Base-by-base conservation (phyloP, 352 stramenopile species). In the Phytophthora uliginosa region DNA sequence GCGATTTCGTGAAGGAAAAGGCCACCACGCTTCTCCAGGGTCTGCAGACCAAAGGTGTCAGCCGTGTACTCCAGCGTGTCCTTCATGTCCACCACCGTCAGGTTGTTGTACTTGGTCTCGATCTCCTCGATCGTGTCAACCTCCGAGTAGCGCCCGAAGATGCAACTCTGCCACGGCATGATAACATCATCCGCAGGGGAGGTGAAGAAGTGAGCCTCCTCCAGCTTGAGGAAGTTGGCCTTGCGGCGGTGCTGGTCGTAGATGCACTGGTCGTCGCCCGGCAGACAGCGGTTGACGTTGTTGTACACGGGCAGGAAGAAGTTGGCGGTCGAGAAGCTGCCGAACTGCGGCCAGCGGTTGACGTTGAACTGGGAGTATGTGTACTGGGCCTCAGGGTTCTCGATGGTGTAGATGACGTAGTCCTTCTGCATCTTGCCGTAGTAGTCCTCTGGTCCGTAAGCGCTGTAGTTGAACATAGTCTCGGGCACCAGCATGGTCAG, bases 351-450 rank as follows among this genome's bases (percentile, higher is more conserved):
- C 48, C 48, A 54, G 22, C 48, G 48, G 48, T 54, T 54, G 22
- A 81, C 45, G 59, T 85, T 84, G 31, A 75, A 66, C 22, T 78
- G 56, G 22, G 81, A 76, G 1, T 77, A 73, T 52, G 76, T 51
- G 51, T 71, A 66, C 57, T 83, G 71, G 7, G 77, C 52, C 31
- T 74, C 62, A 2, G 76, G 59, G 31, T 81, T 72, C 18, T 75
- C 36, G 62, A 77, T 71, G 2, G 73, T 48, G 53, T 79, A 69
- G 31, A 83, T 52, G 54, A 74, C 54, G 34, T 82, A 84, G 33
- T 83, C 78, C 24, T 78, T 66, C 62, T 88, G 81, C 40, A 84
- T 61, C 45, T 77, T 78, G 26, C 81, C 76, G 56, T 71, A 51
- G 51, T 60, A 72, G 26, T 74, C 56, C 26, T 76, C 63, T 0